Evolutionary conservation across 2,329 filamentous ascomycete species (phyloP), one percentile per base, ranked within the genome.

Genomic region (Colletotrichum scovillei): DNA sequence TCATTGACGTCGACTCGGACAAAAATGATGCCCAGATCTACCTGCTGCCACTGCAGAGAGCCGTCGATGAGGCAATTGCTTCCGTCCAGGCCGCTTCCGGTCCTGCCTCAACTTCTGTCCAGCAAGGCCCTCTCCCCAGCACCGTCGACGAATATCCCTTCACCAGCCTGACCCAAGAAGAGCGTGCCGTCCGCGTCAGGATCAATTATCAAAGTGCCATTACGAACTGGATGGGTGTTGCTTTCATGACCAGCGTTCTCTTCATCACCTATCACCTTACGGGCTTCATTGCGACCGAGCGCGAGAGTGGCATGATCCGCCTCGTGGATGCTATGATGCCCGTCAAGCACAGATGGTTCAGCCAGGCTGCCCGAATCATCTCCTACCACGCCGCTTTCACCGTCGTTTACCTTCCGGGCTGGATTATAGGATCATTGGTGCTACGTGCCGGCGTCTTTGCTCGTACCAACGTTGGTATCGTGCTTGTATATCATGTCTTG

Each of bases 291-390:
- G 95, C 95, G 8, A 91, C 92, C 2, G 95, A 98, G 83, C 88
- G 95, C 69, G 95, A 98, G 84, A 87, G 91, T 19, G 95, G 95
- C 71, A 97, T 98, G 89, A 94, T 94, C 5, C 94, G 95, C 75
- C 86, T 98, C 32, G 91, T 98, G 56, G 95, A 98, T 82, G 93
- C 94, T 67, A 98, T 97, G 94, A 95, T 97, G 87, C 93, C 94
- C 0, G 94, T 94, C 68, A 88, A 88, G 67, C 88, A 88, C 62
- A 86, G 90, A 56, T 97, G 94, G 94, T 88, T 94, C 78, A 91
- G 93, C 11, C 94, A 96, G 82, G 90, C 91, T 26, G 92, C 93
- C 1, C 89, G 95, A n/a, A 87, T 97, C 16, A 79, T 95, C 9
- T 92, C 95, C 0, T 92, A 95, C 74, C 94, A 97, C 79, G 80